phyloP scores from a whole-genome alignment of 2,329 filamentous ascomycete genomes.

The Aspergillus aculeatinus region DNA sequence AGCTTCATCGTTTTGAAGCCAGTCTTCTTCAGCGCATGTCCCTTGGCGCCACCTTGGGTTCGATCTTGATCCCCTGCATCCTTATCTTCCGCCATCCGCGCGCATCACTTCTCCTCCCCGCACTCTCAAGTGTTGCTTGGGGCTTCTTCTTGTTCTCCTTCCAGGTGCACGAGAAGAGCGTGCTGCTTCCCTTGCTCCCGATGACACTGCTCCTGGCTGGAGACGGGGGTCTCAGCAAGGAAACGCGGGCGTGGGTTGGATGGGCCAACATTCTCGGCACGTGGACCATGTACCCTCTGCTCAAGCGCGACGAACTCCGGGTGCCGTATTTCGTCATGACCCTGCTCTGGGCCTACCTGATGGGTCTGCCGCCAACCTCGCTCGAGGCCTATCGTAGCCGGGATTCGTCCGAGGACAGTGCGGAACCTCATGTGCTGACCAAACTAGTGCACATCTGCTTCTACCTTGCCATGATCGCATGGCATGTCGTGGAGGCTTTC shows the following conservation, averaged over 20 bases:
- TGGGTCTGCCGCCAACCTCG: slow-evolving; percentile 79
- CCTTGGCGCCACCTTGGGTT: slow-evolving; percentile 68
- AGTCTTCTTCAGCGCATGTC: slow-evolving; percentile 73
- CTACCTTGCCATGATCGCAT: slow-evolving; percentile 73
- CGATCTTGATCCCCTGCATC: slow-evolving; percentile 76
- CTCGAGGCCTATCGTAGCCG: slow-evolving; percentile 65
- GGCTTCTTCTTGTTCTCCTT: slow-evolving; percentile 97
- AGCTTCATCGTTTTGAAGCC: slow-evolving; percentile 72
- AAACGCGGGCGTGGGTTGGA: slow-evolving; percentile 85
- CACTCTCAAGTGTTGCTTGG: slow-evolving; percentile 84
- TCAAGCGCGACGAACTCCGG: slow-evolving; percentile 77
- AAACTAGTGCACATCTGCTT: slow-evolving; percentile 74
- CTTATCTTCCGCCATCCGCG: slow-evolving; percentile 77
- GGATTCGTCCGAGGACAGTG: slow-evolving; percentile 27
- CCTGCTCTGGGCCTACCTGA: slow-evolving; percentile 84
- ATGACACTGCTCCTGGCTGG: slow-evolving; percentile 86
- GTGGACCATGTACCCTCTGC: slow-evolving; percentile 92
- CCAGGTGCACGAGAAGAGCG: slow-evolving; percentile 98
- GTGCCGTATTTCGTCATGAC: slow-evolving; percentile 84
- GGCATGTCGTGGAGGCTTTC: slow-evolving; percentile 75
- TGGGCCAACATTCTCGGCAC: slow-evolving; percentile 86
- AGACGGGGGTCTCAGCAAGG: slow-evolving; percentile 72
- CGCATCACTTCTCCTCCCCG: slow-evolving; percentile 73
- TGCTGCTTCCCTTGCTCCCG: slow-evolving; percentile 84
- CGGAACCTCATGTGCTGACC: slow-evolving; percentile 54